Evolutionary conservation across 768 basidiomycete genomes (phyloP), one percentile per base, ranked within the genome.

Genomic region (Scleroderma citrinum): DNA sequence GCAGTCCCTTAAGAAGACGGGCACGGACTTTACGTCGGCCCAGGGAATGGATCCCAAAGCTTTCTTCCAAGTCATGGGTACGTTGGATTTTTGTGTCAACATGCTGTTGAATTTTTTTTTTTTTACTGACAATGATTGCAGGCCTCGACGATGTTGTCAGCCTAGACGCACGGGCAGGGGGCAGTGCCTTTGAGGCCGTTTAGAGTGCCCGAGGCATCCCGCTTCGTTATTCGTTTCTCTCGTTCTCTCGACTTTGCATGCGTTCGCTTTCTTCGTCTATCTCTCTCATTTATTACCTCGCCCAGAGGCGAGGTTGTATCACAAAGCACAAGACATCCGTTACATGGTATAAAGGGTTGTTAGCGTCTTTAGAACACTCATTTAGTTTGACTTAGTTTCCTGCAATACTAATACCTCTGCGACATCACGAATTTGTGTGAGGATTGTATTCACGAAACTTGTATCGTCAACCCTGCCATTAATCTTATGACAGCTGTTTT

Each of bases 41-140:
- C 61, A 72, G 62, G 81, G 85, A 19, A 86, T 87, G 85, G 83
- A 86, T 56, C 86, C 86, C 7, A 83, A 82, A 59, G 73, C 77
- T 38, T 87, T 87, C 74, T 87, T 88, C 63, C 77, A 83, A 59
- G 81, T 85, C 46, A 83, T 87, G 83, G 83, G 82, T 82, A 62
- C 40, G 74, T 57, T 5, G 12, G 20, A 24, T 41, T 36, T 44
- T 30, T 20, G 30, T n/a, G n/a, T n/a, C n/a, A n/a, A n/a, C n/a
- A 2, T 37, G n/a, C 23, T 45, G 31, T 39, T 13, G 40, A 41
- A 20, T 29, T 8, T 43, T 3, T 14, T 49, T 21, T 4, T 10
- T 10, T 3, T 12, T 24, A 20, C 17, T 35, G 52, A 23, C 19
- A 2, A 35, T 38, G 36, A 23, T 16, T 11, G 20, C 50, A 79